A percentile compares a stretch with the other conserved stretches of the same genome.
These are phyloP conservation scores for Tuber calosporum DNA, from an alignment of 495 filamentous ascomycete species.

Conservation along the genomic window DNA sequence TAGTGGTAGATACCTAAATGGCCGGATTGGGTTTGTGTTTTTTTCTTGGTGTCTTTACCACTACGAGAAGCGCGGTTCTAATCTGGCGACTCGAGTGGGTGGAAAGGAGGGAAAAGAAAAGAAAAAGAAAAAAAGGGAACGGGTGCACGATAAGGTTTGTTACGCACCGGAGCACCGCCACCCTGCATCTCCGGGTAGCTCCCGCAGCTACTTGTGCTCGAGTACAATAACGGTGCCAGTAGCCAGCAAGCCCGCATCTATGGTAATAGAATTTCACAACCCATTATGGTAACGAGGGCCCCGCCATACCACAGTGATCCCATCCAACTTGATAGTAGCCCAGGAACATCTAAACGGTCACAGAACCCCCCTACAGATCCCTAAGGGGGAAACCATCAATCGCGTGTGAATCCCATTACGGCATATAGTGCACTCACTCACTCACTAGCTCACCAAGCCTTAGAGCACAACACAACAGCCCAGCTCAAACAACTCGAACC, in stretches of 20 bases:
- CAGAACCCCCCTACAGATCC: not conserved
- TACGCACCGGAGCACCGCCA: not conserved
- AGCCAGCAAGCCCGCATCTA: not conserved
- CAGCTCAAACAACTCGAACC: not conserved
- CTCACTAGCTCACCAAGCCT: not conserved
- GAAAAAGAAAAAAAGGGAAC: not conserved
- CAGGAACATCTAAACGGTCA: not conserved
- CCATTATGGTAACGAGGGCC: not conserved
- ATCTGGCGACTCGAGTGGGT: not conserved
- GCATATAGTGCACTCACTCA: not conserved
- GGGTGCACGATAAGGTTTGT: not conserved
- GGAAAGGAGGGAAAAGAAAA: not conserved
- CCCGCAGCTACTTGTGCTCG: not conserved
- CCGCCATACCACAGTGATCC: not conserved
- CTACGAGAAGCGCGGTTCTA: not conserved
- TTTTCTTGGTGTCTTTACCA: not conserved
- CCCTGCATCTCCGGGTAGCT: not conserved
- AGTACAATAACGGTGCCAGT: too few species aligned
- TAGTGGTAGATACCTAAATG: not conserved
- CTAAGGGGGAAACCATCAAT: not conserved
- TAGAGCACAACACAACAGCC: not conserved
- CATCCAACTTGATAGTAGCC: not conserved
- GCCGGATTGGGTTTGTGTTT: not conserved
- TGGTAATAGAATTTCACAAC: not conserved
- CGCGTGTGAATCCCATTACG: not conserved